Percentiles rank a stretch among this genome's conserved stretches.
Conservation (phyloP, 108 stramenopile genomes). For the Cyclotella kingstonii region DNA sequence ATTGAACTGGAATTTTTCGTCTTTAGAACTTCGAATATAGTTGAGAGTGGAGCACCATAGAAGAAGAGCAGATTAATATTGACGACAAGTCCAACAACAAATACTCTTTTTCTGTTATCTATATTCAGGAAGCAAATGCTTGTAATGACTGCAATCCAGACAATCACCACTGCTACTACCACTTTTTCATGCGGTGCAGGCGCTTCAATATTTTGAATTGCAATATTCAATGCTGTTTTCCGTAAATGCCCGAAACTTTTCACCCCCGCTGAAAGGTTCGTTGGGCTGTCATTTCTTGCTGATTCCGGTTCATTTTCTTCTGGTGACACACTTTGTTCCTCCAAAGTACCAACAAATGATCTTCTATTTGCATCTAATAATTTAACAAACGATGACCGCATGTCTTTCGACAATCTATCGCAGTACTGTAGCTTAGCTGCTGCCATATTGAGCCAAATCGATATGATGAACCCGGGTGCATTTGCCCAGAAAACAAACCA, state of each 20-base stretch:
- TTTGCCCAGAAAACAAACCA: constrained; percentile 73
- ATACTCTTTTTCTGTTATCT: constrained; percentile 23
- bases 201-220: constrained; percentile 55
- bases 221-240: constrained; percentile 55
- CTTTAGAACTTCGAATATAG: constrained; percentile 56
- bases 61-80: constrained; percentile 80
- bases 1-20: constrained; percentile 44
- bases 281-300: constrained; percentile 5
- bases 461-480: constrained; percentile 64
- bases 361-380: constrained; percentile 43
- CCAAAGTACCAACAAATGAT: constrained; percentile 11
- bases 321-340: background rate
- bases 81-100: constrained; percentile 59
- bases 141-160: constrained; percentile 54
- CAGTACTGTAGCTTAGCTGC: constrained; percentile 71
- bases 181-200: constrained; percentile 66
- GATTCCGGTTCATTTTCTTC: background rate
- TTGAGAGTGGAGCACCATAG: constrained; percentile 80
- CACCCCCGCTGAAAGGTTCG: background rate
- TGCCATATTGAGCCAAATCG: constrained; percentile 70
- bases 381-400: constrained; percentile 41
- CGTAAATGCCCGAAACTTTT: constrained; percentile 39
- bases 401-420: constrained; percentile 30
- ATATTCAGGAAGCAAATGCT: constrained; percentile 37
- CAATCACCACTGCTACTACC: constrained; percentile 44